Conservation (phyloP, 202 grass and related monocot species). For the Carex arenaria region DNA sequence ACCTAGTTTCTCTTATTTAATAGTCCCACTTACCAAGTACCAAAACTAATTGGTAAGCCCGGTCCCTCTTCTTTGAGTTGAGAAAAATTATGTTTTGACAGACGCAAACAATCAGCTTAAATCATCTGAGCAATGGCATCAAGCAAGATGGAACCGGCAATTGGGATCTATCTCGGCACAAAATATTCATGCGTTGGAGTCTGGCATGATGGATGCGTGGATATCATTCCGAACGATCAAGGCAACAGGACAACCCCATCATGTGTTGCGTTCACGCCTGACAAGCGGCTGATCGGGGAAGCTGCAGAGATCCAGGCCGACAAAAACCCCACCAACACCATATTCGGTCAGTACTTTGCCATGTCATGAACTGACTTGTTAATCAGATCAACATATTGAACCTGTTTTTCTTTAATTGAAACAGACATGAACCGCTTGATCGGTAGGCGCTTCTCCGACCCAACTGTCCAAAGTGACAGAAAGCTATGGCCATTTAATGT, state of each 20-base stretch:
- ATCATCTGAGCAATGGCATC: not conserved
- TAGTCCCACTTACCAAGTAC: no score
- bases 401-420: not conserved
- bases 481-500: no score
- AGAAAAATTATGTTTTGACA: not conserved
- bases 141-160: not conserved
- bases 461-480: no score
- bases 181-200: constrained; percentile 35
- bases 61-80: no score
- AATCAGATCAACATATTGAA: not conserved
- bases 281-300: constrained; percentile 80
- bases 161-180: constrained; percentile 52
- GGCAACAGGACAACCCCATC: constrained; percentile 32
- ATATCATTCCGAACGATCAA: constrained; percentile 23
- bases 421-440: no score
- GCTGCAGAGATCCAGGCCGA: constrained; percentile 86
- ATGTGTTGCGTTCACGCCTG: constrained; percentile 69
- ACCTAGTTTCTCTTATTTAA: no score
- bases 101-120: not conserved
- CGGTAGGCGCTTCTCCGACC: no score
- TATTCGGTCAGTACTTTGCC: constrained; percentile 34
- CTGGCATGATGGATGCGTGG: not conserved
- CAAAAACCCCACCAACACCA: constrained; percentile 68
- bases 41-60: no score
- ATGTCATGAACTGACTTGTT: not conserved